Evolutionary conservation across 108 stramenopile species (phyloP), one percentile per base, ranked within the genome.

Genomic region (Schizochytrium sp.): DNA sequence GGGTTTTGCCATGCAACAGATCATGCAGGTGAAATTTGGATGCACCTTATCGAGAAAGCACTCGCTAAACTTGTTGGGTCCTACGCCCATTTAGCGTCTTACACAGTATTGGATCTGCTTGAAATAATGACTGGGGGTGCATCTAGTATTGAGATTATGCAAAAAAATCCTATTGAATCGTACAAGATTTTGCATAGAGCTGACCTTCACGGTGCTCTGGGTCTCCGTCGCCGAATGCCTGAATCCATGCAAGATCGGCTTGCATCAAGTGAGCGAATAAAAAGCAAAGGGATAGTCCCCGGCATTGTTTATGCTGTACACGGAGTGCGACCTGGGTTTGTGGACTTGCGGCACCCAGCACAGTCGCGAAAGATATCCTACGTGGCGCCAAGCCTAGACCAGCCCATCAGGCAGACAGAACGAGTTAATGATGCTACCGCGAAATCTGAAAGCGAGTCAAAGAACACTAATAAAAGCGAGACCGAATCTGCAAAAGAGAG

Each of bases 1-100:
- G 76, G 50, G 10, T 83, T 83, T 28, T 55, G 50, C 38, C 76
- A 83, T 28, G 76, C 76, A 7, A 83, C 76, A 5, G 76, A 83
- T 53, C 50, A 83, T 50, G 50, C 76, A n/a, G 3, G 17, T 13
- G 50, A 83, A 40, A 53, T 83, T 5, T 83, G 76, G 76, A 55
- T 55, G 76, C 76, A 49, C n/a, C 4, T 83, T 10, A 10, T 83
- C 28, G 76, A 83, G 47, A 83, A 83, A 40, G 76, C 45, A 10
- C 76, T 83, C 50, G 76, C 76, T 0, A 83, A 83, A 83, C 47
- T 55, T 2, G 15, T 50, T 5, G 76, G 76, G 47, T 83, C 76
- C 47, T 83, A 38, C 55, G 47, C 47, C 76, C 10, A 7, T 28
- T 28, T 83, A 38, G 5, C 2, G 28, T n/a, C 8, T 10, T 53